Percentiles rank a stretch among this genome's conserved stretches.
Conservation (phyloP, 192 early-diverging fungal species). For the Coemansia aciculifera region DNA sequence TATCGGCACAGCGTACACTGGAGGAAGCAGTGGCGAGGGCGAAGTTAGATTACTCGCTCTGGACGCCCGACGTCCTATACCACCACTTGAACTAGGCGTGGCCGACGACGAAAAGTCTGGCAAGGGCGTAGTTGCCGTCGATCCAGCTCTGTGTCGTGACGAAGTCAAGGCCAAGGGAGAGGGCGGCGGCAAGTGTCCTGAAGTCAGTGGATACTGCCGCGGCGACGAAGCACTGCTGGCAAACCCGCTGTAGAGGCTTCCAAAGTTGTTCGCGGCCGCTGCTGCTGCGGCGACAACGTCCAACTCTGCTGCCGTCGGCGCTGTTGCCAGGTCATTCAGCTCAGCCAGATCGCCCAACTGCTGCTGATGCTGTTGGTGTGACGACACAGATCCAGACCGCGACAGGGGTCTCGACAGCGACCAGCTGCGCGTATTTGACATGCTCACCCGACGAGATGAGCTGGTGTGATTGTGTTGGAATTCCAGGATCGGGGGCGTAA, state of each 20-base stretch:
- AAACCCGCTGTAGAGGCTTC: conserved; percentile 28
- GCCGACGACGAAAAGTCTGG: conserved; percentile 23
- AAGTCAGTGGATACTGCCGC: conserved; percentile 8
- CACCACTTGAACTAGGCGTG: conserved; percentile 23
- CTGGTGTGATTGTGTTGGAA: conserved; percentile 23
- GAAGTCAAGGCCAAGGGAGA: conserved; percentile 34
- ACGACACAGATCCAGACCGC: conserved; percentile 35
- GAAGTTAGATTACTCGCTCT: conserved; percentile 25
- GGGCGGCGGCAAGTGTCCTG: conserved; percentile 34
- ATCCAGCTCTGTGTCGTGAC: conserved; percentile 25
- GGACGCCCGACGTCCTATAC: conserved; percentile 31
- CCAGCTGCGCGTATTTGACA: conserved; percentile 40
- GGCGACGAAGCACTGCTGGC: conserved; percentile 29
- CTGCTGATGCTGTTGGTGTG: conserved; percentile 27
- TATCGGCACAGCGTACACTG: conserved; percentile 49
- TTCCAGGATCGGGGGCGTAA: conserved; percentile 45
- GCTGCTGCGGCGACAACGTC: conserved; percentile 2
- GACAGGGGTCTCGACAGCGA: conserved; percentile 45
- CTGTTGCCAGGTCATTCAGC: conserved; percentile 1
- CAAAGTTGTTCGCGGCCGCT: not conserved
- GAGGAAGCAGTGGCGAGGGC: conserved; percentile 49
- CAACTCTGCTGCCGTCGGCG: conserved; percentile 4
- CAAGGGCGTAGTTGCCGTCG: conserved; percentile 21
- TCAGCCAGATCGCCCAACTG: conserved; percentile 9
- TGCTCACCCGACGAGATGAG: conserved; percentile 46